These are phyloP conservation scores for Candida gigantensis DNA, from an alignment of 1,139 yeast species.

Conservation along the genomic window DNA sequence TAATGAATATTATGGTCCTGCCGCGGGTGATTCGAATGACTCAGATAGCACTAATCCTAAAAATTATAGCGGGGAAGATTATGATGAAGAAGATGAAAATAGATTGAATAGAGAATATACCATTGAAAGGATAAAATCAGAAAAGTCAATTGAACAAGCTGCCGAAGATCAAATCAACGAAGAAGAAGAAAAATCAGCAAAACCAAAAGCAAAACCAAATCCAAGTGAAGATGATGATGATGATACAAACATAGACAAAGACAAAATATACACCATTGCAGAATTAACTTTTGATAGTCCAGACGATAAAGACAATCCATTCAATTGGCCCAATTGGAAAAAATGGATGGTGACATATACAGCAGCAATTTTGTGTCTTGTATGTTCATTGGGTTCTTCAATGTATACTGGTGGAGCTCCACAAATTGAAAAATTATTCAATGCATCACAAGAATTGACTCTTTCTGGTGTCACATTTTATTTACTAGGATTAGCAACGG, in stretches of 20 bases:
- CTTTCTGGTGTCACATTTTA: slow-evolving; percentile 71
- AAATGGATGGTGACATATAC: slow-evolving; percentile 67
- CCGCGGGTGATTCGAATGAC: slow-evolving; percentile 1
- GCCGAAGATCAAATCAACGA: slow-evolving; percentile 13
- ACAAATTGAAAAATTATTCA: slow-evolving; percentile 47
- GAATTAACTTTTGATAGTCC: slow-evolving; percentile 64
- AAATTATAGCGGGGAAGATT: not conserved
- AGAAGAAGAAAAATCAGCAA: no score
- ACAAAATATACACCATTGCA: slow-evolving; percentile 29
- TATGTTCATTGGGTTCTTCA: slow-evolving; percentile 72
- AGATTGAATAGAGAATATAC: slow-evolving; percentile 23
- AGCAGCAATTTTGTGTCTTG: slow-evolving; percentile 63
- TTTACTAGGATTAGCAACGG: slow-evolving; percentile 67
- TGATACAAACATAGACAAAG: no score
- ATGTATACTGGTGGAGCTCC: slow-evolving; percentile 63
- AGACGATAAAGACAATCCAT: slow-evolving; percentile 61
- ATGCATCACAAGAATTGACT: slow-evolving; percentile 57
- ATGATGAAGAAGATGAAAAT: slow-evolving; percentile 11
- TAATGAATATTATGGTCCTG: not conserved
- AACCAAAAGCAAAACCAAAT: no score
- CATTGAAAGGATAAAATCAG: slow-evolving; percentile 21
- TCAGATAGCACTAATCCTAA: slow-evolving; percentile 2
- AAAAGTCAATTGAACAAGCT: slow-evolving; percentile 20
- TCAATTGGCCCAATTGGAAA: slow-evolving; percentile 62
- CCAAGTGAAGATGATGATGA: no score